Base-by-base conservation (phyloP, 2,329 filamentous ascomycete genomes). In the Arthroderma sp. region DNA sequence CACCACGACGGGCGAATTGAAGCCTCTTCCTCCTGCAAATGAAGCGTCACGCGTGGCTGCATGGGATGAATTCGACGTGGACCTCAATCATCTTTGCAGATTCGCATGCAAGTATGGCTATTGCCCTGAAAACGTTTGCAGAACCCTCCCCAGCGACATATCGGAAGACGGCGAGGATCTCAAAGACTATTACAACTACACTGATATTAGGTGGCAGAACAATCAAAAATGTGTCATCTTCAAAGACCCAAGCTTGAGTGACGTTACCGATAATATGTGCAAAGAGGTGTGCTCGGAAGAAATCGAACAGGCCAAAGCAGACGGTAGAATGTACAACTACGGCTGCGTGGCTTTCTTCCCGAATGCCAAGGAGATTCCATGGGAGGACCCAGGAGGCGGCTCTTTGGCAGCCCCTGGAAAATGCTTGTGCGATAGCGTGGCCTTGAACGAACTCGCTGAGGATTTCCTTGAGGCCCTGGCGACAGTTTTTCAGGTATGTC, bases 291-390 rank as follows among this genome's bases (percentile, higher is more conserved):
- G 43, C 29, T 34, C 10, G 28, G 37, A 28, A 9, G 37, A 45
- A 45, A 45, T 45, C 11, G 43, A 45, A 10, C 10, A 30, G 37
- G 37, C 43, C 27, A 40, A 42, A 36, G 43, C 41, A 45, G 43
- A 40, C 9, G 15, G 29, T 31, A 41, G 43, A 40, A 31, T 32
- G 15, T 40, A 40, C 38, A 45, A 45, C 43, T 30, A 33, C n/a
- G 36, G 43, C 30, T 45, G 41, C n/a, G 11, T 43, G n/a, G 41
- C n/a, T 28, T 43, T 36, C 7, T 43, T 36, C n/a, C 41, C 41
- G 7, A 9, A 15, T n/a, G 41, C 8, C 8, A 36, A 43, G 11
- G 29, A 43, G 27, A 36, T 43, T 22, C 41, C 41, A 36, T 43
- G 41, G 41, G 31, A 34, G 29, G 9, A n/a, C 11, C 41, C 41